Base-by-base conservation (phyloP, 148 eudicot species). In the Diospyros kaki region DNA sequence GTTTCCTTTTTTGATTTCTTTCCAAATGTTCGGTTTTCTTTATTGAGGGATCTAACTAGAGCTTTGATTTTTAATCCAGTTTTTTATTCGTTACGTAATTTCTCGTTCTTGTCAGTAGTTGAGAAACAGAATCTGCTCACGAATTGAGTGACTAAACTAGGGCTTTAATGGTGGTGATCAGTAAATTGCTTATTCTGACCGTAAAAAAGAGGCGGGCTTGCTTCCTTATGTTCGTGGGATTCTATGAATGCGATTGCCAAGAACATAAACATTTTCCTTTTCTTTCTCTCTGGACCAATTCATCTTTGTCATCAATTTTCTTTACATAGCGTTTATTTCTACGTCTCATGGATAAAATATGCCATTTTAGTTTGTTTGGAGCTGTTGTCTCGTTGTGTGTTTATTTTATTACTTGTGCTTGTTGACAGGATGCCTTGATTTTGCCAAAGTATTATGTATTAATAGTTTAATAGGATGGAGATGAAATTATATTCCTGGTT, bases 401-500 rank as follows among this genome's bases (percentile, higher is more conserved):
- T 3, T 38, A 63, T 66, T 67, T 67, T 13, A 56, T 38, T 55
- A 58, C 61, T 58, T 39, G 4, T 40, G 5, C 43, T 77, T 55
- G 68, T 11, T 73, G 73, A 51, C 46, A 61, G 56, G n/a, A 63
- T 48, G 59, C 66, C 67, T 68, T 74, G 7, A 56, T 65, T 68
- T 68, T 58, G n/a, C 63, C 14, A 40, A 28, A 28, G 9, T 63
- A 13, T 9, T 48, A 18, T 55, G 10, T 46, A 62, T 58, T 56
- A 44, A 17, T 28, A 28, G 28, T 53, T 68, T 44, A 60, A 68
- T 64, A 2, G 46, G 51, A n/a, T 74, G 59, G 59, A 61, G 45
- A 40, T 6, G 41, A 4, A 44, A 13, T 70, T 67, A 41, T 51
- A 28, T 69, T 69, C 39, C 69, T 52, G 77, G 61, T 54, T 66